Conservation (phyloP, 2,329 filamentous ascomycete species). For the Talaromyces albobiverticillius region DNA sequence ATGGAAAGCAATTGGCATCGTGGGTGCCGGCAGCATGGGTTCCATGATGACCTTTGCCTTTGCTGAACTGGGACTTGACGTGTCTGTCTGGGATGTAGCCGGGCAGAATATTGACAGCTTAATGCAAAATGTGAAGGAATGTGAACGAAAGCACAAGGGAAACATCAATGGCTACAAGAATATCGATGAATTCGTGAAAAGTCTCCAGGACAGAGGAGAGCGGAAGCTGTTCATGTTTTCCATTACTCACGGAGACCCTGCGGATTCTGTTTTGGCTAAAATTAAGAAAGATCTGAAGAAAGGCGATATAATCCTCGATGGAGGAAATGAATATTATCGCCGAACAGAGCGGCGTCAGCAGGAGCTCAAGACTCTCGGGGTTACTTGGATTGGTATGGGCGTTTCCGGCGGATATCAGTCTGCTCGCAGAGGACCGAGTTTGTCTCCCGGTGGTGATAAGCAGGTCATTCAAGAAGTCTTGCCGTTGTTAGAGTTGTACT, state of each 20-base stretch:
- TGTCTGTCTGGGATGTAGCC: constrained; percentile 39
- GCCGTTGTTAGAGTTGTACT: constrained; percentile 59
- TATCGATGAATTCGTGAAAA: constrained; percentile 34
- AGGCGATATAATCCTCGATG: constrained; percentile 67
- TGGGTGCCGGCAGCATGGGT: constrained; percentile 42
- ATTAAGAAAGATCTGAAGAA: constrained; percentile 53
- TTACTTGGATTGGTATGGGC: constrained; percentile 66
- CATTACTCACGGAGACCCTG: constrained; percentile 38
- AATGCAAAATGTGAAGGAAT: constrained; percentile 21
- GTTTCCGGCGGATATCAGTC: constrained; percentile 69
- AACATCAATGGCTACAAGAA: constrained; percentile 33
- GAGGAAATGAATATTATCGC: constrained; percentile 65
- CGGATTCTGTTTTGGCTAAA: constrained; percentile 33
- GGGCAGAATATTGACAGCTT: constrained; percentile 33
- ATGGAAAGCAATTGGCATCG: constrained; percentile 38
- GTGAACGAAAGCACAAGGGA: constrained; percentile 23
- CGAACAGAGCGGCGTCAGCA: constrained; percentile 63
- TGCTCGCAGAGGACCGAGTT: constrained; percentile 63
- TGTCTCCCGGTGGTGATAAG: constrained; percentile 63
- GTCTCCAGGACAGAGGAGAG: constrained; percentile 29
- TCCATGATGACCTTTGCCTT: constrained; percentile 44
- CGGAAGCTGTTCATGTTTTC: constrained; percentile 40
- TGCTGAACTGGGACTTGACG: constrained; percentile 35
- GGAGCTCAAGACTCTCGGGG: constrained; percentile 54
- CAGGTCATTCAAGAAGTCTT: constrained; percentile 58